Percentiles rank a stretch among this genome's conserved stretches.
Evolutionary conservation across 2,329 filamentous ascomycete species (phyloP).

Genomic region (Ascochyta fabae): DNA sequence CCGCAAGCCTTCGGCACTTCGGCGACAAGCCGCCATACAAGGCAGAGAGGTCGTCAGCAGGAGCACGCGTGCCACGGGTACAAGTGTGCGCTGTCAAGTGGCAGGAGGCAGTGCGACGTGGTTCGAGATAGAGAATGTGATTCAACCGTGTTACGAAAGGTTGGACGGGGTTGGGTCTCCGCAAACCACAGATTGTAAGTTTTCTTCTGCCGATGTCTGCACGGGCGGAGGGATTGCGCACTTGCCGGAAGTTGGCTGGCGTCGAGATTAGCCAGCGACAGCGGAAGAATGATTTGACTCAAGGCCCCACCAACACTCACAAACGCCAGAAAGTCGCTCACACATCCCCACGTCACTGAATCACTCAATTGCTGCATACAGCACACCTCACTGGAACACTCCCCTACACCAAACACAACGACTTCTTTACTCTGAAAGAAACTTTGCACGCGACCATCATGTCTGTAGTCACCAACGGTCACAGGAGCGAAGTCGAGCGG

Average conservation of each 20-base stretch:
- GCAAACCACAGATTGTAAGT: conserved; percentile 11
- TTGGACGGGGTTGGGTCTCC: not conserved
- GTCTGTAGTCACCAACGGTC: conserved; percentile 40
- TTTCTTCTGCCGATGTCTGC: conserved; percentile 13
- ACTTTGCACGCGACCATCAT: conserved; percentile 23
- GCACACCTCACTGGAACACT: not conserved
- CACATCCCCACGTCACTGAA: conserved; percentile 9
- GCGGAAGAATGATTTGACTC: conserved; percentile 15
- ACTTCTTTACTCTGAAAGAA: not conserved
- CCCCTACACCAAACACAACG: not conserved
- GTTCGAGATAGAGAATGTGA: not conserved
- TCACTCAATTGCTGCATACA: conserved; percentile 9
- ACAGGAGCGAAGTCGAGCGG: conserved; percentile 45
- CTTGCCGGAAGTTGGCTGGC: conserved; percentile 12
- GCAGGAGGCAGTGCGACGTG: not conserved
- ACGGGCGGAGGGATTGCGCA: conserved; percentile 3
- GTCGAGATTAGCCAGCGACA: conserved; percentile 16
- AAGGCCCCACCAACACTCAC: conserved; percentile 17
- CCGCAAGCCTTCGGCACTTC: conserved; percentile 10
- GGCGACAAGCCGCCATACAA: conserved; percentile 11
- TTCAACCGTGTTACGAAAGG: conserved; percentile 3
- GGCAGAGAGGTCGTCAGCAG: not conserved
- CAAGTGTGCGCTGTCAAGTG: not conserved
- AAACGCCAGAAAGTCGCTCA: conserved; percentile 7
- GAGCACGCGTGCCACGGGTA: not conserved